phyloP scores from a whole-genome alignment of 306 rosid species.

The Hylodesmum podocarpum region DNA sequence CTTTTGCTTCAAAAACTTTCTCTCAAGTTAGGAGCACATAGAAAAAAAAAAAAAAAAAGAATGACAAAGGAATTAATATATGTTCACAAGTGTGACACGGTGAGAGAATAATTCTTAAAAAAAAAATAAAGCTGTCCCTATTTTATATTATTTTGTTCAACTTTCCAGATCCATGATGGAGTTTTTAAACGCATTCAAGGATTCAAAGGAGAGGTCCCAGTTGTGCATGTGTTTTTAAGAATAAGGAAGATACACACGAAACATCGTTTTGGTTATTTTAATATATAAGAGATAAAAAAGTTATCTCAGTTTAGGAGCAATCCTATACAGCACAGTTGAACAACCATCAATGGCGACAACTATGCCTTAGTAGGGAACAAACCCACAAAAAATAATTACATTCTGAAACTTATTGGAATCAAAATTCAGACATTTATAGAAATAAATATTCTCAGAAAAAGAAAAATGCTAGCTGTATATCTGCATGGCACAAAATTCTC shows the following conservation, averaged over 20 bases:
- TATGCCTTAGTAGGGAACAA: conserved; percentile 26
- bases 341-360: conserved; percentile 43
- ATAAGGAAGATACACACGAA: conserved; percentile 26
- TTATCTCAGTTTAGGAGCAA: not conserved
- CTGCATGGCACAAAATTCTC: not conserved
- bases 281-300: not conserved
- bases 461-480: not conserved
- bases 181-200: conserved; percentile 4
- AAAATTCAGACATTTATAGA: not conserved
- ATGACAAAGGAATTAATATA: not conserved
- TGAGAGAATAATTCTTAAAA: conserved; percentile 4
- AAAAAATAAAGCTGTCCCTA: not conserved
- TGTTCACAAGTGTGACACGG: not conserved
- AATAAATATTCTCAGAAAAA: not conserved
- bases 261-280: conserved; percentile 4
- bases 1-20: conserved; percentile 22
- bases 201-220: conserved; percentile 21
- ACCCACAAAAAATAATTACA: conserved; percentile 7
- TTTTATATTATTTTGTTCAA: conserved; percentile 14
- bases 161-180: conserved; percentile 40
- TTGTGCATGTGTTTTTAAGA: conserved; percentile 22
- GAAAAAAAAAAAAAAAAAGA: conserved; percentile 18
- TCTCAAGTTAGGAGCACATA: not conserved
- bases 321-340: conserved; percentile 42
- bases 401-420: not conserved